Conservation (phyloP, 371 early-diverging fungal species). For the Choanephora cucurbitarum region DNA sequence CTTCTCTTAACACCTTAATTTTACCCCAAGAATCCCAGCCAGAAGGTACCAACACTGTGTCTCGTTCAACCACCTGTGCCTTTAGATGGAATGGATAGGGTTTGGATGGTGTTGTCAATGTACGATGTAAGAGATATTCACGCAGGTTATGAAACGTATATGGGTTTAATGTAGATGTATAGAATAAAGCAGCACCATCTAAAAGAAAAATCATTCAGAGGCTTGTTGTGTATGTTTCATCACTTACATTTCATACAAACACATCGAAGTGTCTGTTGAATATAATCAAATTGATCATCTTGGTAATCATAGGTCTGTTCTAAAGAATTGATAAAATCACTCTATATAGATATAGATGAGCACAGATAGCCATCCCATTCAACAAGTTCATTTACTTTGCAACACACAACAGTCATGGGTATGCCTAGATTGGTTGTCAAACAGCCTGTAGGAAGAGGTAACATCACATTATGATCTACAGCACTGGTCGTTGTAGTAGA, state of each 20-base stretch:
- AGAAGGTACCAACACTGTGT: constrained; percentile 84
- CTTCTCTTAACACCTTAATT: constrained; percentile 77
- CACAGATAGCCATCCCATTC: not conserved
- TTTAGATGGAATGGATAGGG: constrained; percentile 62
- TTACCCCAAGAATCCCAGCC: constrained; percentile 96
- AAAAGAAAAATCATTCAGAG: constrained; percentile 1
- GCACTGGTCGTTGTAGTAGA: no score
- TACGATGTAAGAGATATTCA: constrained; percentile 82
- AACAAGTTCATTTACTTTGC: constrained; percentile 64
- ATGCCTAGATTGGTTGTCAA: constrained; percentile 82
- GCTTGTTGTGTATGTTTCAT: no score
- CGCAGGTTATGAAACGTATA: constrained; percentile 76
- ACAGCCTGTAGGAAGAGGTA: constrained; percentile 75
- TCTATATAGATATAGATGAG: constrained; percentile 40
- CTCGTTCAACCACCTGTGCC: constrained; percentile 87
- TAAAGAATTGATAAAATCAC: constrained; percentile 71
- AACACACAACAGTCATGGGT: constrained; percentile 83
- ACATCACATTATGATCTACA: constrained; percentile 46
- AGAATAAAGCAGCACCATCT: constrained; percentile 93
- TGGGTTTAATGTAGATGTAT: constrained; percentile 83
- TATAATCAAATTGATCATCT: constrained; percentile 90
- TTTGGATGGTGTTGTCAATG: constrained; percentile 52
- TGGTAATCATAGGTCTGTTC: constrained; percentile 80
- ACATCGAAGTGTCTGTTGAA: constrained; percentile 91
- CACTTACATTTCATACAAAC: constrained; percentile 81